Evolutionary conservation across 2,329 filamentous ascomycete species (phyloP).

Genomic region (Trichoderma oligosporum): DNA sequence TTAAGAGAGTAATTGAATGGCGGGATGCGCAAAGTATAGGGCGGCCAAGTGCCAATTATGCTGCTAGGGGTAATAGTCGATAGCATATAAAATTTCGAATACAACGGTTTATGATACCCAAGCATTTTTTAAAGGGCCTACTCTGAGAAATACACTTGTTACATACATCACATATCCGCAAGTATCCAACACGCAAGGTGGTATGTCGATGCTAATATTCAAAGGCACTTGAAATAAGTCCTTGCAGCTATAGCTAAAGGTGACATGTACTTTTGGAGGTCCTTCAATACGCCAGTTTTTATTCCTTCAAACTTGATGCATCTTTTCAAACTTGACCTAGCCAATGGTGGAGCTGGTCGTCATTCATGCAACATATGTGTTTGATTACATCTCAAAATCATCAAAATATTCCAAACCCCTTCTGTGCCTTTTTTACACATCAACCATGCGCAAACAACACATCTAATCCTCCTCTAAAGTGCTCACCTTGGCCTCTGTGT

Average conservation of each 20-base stretch:
- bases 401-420: not conserved
- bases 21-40: slow-evolving; percentile 33
- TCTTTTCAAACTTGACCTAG: not conserved
- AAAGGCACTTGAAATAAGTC: not conserved
- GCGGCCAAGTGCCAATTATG: slow-evolving; percentile 30
- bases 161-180: not conserved
- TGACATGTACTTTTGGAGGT: not conserved
- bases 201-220: not conserved
- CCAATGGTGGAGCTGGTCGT: not conserved
- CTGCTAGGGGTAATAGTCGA: slow-evolving; percentile 26
- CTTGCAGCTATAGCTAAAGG: not conserved
- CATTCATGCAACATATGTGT: not conserved
- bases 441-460: not conserved
- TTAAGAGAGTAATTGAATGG: slow-evolving; percentile 46
- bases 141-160: not conserved
- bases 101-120: not conserved
- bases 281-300: slow-evolving; percentile 15
- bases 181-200: not conserved
- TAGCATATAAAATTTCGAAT: not conserved
- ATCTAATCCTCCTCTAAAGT: slow-evolving; percentile 49
- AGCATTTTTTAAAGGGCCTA: no score
- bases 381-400: not conserved
- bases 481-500: slow-evolving; percentile 39
- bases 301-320: not conserved
- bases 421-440: not conserved